Evolutionary conservation across 495 filamentous ascomycete genomes (phyloP), one percentile per base, ranked within the genome.

Genomic region (Podospora pseudoanserina): DNA sequence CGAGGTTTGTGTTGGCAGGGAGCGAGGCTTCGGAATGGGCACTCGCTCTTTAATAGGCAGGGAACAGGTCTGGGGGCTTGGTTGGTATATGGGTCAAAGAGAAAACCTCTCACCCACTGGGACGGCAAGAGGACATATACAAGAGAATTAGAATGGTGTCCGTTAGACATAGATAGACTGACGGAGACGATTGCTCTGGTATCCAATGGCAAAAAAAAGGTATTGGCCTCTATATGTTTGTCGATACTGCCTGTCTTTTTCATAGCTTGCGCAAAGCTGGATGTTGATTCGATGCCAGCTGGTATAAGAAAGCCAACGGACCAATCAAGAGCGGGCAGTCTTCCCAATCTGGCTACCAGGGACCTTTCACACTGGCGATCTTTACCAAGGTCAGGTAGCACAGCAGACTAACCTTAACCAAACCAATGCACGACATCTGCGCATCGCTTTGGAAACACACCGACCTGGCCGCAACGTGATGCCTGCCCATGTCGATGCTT

Each of bases 121-220:
- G 39, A 49, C 11, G 32, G 16, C 23, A n/a, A 34, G 39, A 23
- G 27, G 20, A 32, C 28, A 54, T 53, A 49, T 0, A 44, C 26
- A 53, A 27, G 34, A 34, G 59, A n/a, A 70, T 65, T 73, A 74
- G 71, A 76, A 53, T 54, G 53, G 69, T 26, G 26, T 67, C 69
- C 68, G 71, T 67, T 74, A 74, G 71, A 74, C 6, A 55, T 72
- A 73, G 72, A 76, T 76, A 76, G 72, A 76, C 65, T 66, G 70
- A 72, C 66, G 66, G 71, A 58, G 69, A 69, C 57, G 30, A 60
- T 32, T 39, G 59, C 59, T 66, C 23, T 60, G 15, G 32, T 26
- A 34, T 26, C 49, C 9, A 61, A 66, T 23, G 55, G 54, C 28
- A 23, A 28, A 18, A 44, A 30, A 68, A 65, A 64, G 63, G 28